These are phyloP conservation scores for Ormosia semicastrata DNA, from an alignment of 306 rosid species.

Conservation along the genomic window DNA sequence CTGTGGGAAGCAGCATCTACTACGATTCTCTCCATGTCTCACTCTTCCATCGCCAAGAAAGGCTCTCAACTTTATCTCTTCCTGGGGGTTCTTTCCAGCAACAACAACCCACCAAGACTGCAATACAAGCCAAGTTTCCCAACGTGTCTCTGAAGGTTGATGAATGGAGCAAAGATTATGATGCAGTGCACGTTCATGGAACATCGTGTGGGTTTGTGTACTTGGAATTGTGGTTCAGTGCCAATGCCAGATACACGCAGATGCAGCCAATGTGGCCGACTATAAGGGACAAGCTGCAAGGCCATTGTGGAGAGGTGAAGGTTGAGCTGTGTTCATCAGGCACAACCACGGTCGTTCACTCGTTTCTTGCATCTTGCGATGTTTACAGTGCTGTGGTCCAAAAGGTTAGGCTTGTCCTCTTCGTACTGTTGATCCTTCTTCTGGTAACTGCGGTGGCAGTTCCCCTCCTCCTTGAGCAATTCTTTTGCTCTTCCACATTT, in stretches of 20 bases:
- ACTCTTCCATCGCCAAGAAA: constrained; percentile 24
- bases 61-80: constrained; percentile 9
- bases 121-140: constrained; percentile 6
- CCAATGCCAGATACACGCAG: background rate
- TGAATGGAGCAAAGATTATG: constrained; percentile 7
- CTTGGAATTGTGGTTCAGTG: constrained; percentile 21
- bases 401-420: constrained; percentile 3
- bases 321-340: constrained; percentile 25
- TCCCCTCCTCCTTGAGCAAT: constrained; percentile 20
- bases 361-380: constrained; percentile 13
- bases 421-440: constrained; percentile 7
- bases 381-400: constrained; percentile 28
- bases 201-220: constrained; percentile 20
- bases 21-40: constrained; percentile 17
- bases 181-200: background rate
- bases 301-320: constrained; percentile 31
- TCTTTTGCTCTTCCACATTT: constrained; percentile 12
- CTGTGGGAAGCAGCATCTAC: constrained; percentile 17
- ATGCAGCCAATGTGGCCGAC: background rate
- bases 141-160: constrained; percentile 22
- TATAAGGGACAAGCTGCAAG: constrained; percentile 25
- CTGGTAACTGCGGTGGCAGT: constrained; percentile 14
- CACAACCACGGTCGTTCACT: background rate
- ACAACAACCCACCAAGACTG: background rate
- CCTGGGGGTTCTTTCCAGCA: background rate